Evolutionary conservation across 2,329 filamentous ascomycete species (phyloP).

Genomic region (Dendrostoma leiphaemia): DNA sequence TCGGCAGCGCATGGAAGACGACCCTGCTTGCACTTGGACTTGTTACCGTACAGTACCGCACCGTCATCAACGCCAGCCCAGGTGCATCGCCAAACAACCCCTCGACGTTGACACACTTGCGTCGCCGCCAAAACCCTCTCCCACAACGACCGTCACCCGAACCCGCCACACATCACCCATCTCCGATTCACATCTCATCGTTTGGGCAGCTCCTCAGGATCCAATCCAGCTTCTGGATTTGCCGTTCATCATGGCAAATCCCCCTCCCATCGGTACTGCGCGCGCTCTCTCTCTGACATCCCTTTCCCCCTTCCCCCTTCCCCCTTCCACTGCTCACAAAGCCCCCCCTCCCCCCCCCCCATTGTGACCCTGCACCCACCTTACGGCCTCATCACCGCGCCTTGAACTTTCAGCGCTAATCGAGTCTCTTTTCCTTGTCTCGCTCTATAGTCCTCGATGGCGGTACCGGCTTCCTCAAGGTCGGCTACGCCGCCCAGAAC

Average conservation of each 20-base stretch:
- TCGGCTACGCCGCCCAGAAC: constrained; percentile 98
- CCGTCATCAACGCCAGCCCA: constrained; percentile 12
- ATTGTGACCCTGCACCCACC: too few relatives aligned
- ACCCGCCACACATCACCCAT: not conserved
- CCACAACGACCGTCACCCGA: not conserved
- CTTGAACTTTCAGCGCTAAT: constrained; percentile 22
- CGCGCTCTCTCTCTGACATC: constrained; percentile 16
- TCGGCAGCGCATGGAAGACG: not conserved
- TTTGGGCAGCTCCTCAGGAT: not conserved
- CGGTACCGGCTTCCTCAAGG: constrained; percentile 99
- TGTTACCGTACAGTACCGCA: not conserved
- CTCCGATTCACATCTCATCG: not conserved
- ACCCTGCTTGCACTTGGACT: not conserved
- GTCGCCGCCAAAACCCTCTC: too few relatives aligned
- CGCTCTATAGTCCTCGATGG: constrained; percentile 85
- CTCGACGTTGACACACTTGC: too few relatives aligned
- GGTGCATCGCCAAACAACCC: too few relatives aligned
- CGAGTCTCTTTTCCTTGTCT: constrained; percentile 2
- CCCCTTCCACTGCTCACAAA: not conserved
- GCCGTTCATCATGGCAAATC: constrained; percentile 45
- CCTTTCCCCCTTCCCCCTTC: not conserved
- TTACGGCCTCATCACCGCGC: too few relatives aligned
- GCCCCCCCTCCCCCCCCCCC: too few relatives aligned
- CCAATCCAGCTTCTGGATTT: constrained; percentile 23
- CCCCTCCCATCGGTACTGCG: constrained; percentile 53